Conservation (phyloP, 768 basidiomycete species). For the Lactifluus pinguis region DNA sequence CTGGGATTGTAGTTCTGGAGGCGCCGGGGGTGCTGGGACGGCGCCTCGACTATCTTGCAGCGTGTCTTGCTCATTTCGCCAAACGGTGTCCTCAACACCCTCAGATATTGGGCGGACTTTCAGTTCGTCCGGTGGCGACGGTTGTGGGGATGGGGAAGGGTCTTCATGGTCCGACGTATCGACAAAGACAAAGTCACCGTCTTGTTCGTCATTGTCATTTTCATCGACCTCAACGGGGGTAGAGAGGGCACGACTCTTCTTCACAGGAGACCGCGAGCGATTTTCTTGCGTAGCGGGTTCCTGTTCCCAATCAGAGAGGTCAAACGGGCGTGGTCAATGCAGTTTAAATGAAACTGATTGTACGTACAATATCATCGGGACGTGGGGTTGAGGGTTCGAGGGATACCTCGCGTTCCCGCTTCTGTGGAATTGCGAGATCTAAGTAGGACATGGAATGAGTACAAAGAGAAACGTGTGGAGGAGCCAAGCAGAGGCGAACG, state of each 20-base stretch:
- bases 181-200: background rate
- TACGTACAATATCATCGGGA: constrained; percentile 27
- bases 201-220: constrained; percentile 32
- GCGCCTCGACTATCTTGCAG: constrained; percentile 4
- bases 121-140: constrained; percentile 68
- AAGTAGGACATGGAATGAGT: background rate
- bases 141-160: constrained; percentile 26
- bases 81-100: constrained; percentile 69
- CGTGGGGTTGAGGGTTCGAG: constrained; percentile 48
- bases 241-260: constrained; percentile 62
- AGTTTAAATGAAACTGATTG: background rate
- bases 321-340: background rate
- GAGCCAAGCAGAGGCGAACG: background rate
- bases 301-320: background rate
- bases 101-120: constrained; percentile 72
- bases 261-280: constrained; percentile 54
- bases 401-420: constrained; percentile 73
- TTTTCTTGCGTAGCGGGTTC: constrained; percentile 31
- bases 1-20: constrained; percentile 26
- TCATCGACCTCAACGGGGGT: constrained; percentile 48
- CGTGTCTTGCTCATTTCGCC: constrained; percentile 42
- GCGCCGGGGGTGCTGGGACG: background rate
- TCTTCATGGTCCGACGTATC: constrained; percentile 6
- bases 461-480: background rate
- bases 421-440: constrained; percentile 47